Percentiles rank a stretch among this genome's conserved stretches.
Evolutionary conservation across 371 early-diverging fungal species (phyloP).

Genomic region (Zychaea mexicana): DNA sequence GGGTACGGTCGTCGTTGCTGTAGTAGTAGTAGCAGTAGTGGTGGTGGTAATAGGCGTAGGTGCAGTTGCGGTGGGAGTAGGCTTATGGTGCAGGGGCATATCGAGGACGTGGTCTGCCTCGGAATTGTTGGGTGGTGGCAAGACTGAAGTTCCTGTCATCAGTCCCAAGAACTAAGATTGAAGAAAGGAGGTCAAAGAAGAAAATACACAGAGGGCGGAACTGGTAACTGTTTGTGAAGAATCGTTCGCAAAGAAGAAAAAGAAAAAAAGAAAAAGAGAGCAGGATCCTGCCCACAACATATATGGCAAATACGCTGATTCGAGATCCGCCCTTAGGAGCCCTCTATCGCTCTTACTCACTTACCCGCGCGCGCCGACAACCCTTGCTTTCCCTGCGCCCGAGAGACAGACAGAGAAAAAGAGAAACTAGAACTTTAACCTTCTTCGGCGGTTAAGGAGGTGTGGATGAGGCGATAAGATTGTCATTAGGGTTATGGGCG

Average conservation of each 20-base stretch:
- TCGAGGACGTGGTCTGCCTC: constrained; percentile 16
- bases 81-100: constrained; percentile 17
- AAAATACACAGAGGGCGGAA: neutral
- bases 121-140: constrained; percentile 11
- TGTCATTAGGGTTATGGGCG: too few species aligned
- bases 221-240: neutral
- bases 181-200: neutral
- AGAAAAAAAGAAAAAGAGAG: neutral
- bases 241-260: constrained; percentile 1
- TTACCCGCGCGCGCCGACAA: neutral
- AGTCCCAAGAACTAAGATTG: neutral
- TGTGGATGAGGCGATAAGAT: too few species aligned
- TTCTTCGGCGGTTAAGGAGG: too few species aligned
- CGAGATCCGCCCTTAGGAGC: neutral
- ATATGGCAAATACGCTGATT: neutral
- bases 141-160: constrained; percentile 24
- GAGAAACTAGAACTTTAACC: too few species aligned
- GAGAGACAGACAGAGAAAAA: neutral
- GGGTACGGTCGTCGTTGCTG: neutral
- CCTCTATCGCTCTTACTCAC: neutral
- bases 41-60: too few species aligned
- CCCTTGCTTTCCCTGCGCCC: neutral
- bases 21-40: neutral
- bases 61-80: neutral
- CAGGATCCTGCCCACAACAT: neutral